Evolutionary conservation across 2,329 filamentous ascomycete genomes (phyloP), one percentile per base, ranked within the genome.

Genomic region (Exophiala phaeomuriformis): DNA sequence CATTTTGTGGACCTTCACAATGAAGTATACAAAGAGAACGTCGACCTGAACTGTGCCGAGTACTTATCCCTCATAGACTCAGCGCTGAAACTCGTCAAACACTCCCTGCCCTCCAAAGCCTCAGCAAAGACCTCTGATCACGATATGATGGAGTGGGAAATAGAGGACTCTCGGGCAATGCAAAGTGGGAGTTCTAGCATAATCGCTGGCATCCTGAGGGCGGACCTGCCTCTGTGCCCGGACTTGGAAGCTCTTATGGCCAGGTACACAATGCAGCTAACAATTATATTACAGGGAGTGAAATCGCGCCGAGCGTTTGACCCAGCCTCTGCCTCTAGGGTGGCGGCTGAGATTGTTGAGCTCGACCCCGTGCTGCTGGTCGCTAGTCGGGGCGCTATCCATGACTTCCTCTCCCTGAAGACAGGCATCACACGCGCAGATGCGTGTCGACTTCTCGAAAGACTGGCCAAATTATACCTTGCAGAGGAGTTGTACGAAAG

Each of bases 401-500:
- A 45, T 3, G 49, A 59, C n/a, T 58, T 57, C 33, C 45, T 63
- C 6, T 32, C 32, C 4, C 37, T 57, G 6, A 47, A 50, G 8
- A 37, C 48, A 4, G 54, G 49, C 27, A 50, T 57, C 5, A 49
- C 47, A 31, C 53, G 59, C 9, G 30, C 63, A 31, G 72, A 74
- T 47, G 65, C 73, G 9, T 68, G 75, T 27, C 65, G 62, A 3
- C 61, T 82, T 4, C 65, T 82, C 8, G 71, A 74, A 48, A 66
- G 72, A 55, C 62, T 79, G 36, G 76, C 71, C 19, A 71, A 76
- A 49, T 69, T 69, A 31, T 71, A 78, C 40, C 65, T 83, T 2
- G 68, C 71, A 45, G 72, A 75, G 2, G 79, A 82, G 53, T 77
- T 81, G 30, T 85, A 85, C 62, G 81, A 84, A 53, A 81, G 82